A percentile compares a stretch with the other conserved stretches of the same genome.
phyloP scores from a whole-genome alignment of 2,329 filamentous ascomycete species.

The Trichoderma sp. region DNA sequence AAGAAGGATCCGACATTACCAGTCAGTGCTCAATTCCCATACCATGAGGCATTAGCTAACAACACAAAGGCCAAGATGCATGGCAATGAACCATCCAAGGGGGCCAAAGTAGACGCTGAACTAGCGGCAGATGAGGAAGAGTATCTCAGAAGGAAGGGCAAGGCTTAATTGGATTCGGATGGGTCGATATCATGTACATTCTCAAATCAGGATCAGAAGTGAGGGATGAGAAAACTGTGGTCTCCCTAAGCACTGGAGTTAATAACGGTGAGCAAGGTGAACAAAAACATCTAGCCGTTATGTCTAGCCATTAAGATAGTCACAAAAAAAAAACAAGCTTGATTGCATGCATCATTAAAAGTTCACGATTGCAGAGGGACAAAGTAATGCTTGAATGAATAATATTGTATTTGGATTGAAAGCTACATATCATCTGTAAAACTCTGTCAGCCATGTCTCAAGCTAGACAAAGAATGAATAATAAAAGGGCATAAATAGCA shows the following conservation, averaged over 20 bases:
- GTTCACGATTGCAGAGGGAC: neutral
- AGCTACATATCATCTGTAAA: neutral
- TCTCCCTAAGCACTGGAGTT: neutral
- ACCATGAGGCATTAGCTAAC: conserved; percentile 5
- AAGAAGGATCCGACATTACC: conserved; percentile 63
- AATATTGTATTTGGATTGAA: neutral
- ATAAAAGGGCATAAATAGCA: conserved; percentile 25
- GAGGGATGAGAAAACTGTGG: neutral
- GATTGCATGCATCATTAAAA: neutral
- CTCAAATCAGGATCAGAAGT: neutral
- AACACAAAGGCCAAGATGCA: conserved; percentile 56
- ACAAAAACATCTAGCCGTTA: neutral
- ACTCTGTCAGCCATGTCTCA: conserved; percentile 11
- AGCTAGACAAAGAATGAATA: neutral
- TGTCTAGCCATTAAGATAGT: too few species aligned
- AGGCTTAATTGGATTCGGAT: conserved; percentile 23
- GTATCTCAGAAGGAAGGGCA: conserved; percentile 57
- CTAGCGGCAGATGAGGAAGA: conserved; percentile 67
- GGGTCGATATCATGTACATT: neutral
- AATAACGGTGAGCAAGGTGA: neutral
- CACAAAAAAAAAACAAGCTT: neutral
- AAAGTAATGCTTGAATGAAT: neutral
- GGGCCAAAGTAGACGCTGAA: conserved; percentile 70
- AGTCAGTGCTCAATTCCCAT: conserved; percentile 36
- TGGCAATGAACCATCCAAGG: conserved; percentile 70